Evolutionary conservation across 2,329 filamentous ascomycete species (phyloP), one percentile per base, ranked within the genome.

Genomic region (Pseudogymnoascus pannorum): DNA sequence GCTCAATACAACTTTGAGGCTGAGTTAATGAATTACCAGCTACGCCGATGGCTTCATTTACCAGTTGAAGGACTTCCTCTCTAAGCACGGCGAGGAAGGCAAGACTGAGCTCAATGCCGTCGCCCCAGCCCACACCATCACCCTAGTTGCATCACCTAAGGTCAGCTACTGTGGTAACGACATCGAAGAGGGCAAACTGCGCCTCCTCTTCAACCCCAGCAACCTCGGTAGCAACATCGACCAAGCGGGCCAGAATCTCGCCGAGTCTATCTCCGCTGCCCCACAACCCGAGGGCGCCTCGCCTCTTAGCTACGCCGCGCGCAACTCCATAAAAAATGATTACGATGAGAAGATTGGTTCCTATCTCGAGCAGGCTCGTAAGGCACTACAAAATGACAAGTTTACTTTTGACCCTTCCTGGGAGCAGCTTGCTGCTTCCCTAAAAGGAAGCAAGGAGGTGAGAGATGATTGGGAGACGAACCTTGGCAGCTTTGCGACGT

Each of bases 101-200:
- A 71, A 75, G 60, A 64, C 68, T 5, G 81, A 83, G 68, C 69
- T 84, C 65, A 83, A 84, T 69, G 70, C 69, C 36, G 75, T 81
- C 64, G 74, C 71, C 65, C 64, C 70, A 22, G 72, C 74, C 1
- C 80, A 81, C 63, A 69, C 74, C 48, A 66, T 82, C 26, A 76
- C 75, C 18, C 69, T 84, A 48, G 76, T 79, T 67, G 62, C 80
- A 29, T 80, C 82, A 61, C 75, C 77, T 18, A 70, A 74, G 11
- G 73, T 74, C 51, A 70, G 67, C 51, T 82, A 80, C 70, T 75
- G 75, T 66, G 78, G 80, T 58, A 70, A 63, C 62, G 74, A 75
- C 59, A 70, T 84, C 51, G 68, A 70, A 29, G 75, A 78, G 4
- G 79, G 79, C 51, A 72, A 75, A 63, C 76, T 84, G 6, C 72